Conservation (phyloP, 2,329 filamentous ascomycete species). For the Trichophyton schoenleinii region DNA sequence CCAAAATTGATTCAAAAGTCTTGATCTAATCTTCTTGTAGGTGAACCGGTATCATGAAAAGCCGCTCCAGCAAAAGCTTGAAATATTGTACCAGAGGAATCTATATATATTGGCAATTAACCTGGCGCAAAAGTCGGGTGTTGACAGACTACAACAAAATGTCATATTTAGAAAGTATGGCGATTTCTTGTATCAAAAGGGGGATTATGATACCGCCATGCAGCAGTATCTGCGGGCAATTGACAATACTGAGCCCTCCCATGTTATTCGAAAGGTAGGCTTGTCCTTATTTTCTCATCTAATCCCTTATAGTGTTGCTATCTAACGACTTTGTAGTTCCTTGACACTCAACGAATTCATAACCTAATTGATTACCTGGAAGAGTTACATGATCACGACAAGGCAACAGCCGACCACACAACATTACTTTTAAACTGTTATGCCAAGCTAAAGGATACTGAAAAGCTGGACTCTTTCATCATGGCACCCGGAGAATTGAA, state of each 20-base stretch:
- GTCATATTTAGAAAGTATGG: slow-evolving; percentile 88
- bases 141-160: slow-evolving; percentile 72
- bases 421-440: slow-evolving; percentile 93
- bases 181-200: slow-evolving; percentile 87
- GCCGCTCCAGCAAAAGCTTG: slow-evolving; percentile 74
- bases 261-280: slow-evolving; percentile 90
- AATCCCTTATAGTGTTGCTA: neutral
- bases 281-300: slow-evolving; percentile 31
- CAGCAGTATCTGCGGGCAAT: slow-evolving; percentile 94
- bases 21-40: slow-evolving; percentile 34
- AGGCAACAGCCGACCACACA: slow-evolving; percentile 88
- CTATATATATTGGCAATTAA: slow-evolving; percentile 86
- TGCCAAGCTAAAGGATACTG: slow-evolving; percentile 91
- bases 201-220: slow-evolving; percentile 97
- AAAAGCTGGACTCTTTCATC: slow-evolving; percentile 92
- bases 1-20: neutral
- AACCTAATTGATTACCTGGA: slow-evolving; percentile 96
- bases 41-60: slow-evolving; percentile 85
- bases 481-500: slow-evolving; percentile 88
- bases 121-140: slow-evolving; percentile 74
- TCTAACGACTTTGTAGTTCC: slow-evolving; percentile 45
- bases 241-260: slow-evolving; percentile 88
- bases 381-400: slow-evolving; percentile 86
- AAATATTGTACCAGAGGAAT: slow-evolving; percentile 87
- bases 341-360: slow-evolving; percentile 94